A percentile compares a stretch with the other conserved stretches of the same genome.
phyloP scores from a whole-genome alignment of 257 asterid species.

The Fraxinus americana region DNA sequence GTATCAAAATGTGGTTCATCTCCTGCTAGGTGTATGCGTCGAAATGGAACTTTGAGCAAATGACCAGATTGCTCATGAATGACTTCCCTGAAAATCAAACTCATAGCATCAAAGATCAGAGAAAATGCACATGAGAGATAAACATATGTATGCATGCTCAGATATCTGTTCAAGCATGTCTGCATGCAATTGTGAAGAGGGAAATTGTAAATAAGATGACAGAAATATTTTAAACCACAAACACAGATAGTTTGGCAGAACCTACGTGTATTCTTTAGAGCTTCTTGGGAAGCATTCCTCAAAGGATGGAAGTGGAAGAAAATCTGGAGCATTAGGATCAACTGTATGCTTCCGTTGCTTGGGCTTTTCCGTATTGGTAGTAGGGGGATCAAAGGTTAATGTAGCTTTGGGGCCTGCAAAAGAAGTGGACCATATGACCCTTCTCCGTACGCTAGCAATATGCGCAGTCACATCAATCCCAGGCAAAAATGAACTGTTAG shows the following conservation, averaged over 20 bases:
- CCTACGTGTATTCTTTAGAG: slow-evolving; percentile 78
- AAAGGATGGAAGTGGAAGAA: slow-evolving; percentile 88
- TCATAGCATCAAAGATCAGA: slow-evolving; percentile 11
- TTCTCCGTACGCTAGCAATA: slow-evolving; percentile 29
- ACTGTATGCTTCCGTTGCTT: slow-evolving; percentile 76
- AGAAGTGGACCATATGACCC: slow-evolving; percentile 32
- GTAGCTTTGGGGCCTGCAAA: slow-evolving; percentile 61
- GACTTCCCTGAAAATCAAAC: slow-evolving; percentile 68
- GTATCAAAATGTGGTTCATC: slow-evolving; percentile 92
- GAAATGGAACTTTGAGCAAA: slow-evolving; percentile 77
- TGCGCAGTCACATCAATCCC: slow-evolving; percentile 52
- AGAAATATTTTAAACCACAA: background rate
- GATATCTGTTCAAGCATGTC: background rate
- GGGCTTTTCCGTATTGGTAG: slow-evolving; percentile 44
- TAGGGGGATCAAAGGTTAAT: slow-evolving; percentile 72
- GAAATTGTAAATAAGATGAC: background rate
- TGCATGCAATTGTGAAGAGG: background rate
- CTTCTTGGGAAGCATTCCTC: slow-evolving; percentile 94
- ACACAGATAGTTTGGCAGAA: slow-evolving; percentile 1
- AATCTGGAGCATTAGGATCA: slow-evolving; percentile 88
- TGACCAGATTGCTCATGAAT: slow-evolving; percentile 79
- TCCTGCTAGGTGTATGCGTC: slow-evolving; percentile 81
- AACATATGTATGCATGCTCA: background rate
- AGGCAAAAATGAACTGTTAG: slow-evolving; percentile 55
- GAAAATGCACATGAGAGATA: background rate